phyloP scores from a whole-genome alignment of 2,329 filamentous ascomycete species.

The Fusarium sambucinum region DNA sequence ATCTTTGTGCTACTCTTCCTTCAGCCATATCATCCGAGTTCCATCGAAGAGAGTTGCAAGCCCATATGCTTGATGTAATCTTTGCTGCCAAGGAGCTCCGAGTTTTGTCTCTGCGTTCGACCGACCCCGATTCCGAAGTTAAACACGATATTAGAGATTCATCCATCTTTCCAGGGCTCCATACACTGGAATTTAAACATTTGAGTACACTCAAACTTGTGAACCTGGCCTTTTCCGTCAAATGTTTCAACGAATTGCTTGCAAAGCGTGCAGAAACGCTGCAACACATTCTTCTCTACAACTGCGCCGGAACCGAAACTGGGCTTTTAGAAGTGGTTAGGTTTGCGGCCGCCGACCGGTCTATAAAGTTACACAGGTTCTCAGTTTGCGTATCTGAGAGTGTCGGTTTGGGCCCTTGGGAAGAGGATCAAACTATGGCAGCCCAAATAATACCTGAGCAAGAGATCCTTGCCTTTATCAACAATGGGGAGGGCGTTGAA shows the following conservation, averaged over 20 bases:
- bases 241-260: not conserved
- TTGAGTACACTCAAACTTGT: not conserved
- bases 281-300: not conserved
- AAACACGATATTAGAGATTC: not conserved
- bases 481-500: not conserved
- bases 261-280: not conserved
- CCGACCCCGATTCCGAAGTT: not conserved
- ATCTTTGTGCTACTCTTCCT: not conserved
- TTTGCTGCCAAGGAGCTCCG: not conserved
- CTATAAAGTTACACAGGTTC: not conserved
- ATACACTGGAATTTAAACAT: not conserved
- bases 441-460: not conserved
- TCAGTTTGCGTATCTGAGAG: not conserved
- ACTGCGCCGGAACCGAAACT: not conserved
- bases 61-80: not conserved
- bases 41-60: not conserved
- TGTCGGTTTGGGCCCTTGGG: not conserved
- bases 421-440: not conserved
- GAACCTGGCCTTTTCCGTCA: not conserved
- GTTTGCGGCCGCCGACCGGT: not conserved
- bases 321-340: not conserved
- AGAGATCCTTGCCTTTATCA: constrained; percentile 2
- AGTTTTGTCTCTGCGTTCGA: not conserved
- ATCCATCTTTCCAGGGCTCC: not conserved
- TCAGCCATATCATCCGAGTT: not conserved